phyloP scores from a whole-genome alignment of 2,329 filamentous ascomycete genomes.

The Hypoxylon sp. region DNA sequence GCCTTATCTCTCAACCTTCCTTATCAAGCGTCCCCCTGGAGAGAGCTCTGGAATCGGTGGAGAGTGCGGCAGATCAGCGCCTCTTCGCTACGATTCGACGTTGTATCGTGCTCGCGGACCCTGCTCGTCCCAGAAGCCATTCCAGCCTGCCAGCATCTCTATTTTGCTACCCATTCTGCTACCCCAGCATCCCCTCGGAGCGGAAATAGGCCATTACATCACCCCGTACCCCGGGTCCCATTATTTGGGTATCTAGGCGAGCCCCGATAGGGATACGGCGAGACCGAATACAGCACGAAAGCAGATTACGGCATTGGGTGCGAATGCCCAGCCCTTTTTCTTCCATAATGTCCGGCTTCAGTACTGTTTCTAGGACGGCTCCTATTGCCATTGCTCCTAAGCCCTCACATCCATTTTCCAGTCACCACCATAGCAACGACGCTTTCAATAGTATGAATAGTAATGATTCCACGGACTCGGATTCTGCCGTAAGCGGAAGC shows the following conservation, averaged over 20 bases:
- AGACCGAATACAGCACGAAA: slow-evolving; percentile 44
- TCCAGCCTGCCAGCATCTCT: slow-evolving; percentile 25
- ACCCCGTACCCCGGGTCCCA: slow-evolving; percentile 29
- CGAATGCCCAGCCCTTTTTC: slow-evolving; percentile 43
- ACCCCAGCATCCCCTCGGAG: slow-evolving; percentile 31
- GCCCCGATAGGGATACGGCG: slow-evolving; percentile 32
- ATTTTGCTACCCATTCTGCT: slow-evolving; percentile 32
- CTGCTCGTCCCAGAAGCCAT: slow-evolving; percentile 34
- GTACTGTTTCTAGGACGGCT: slow-evolving; percentile 68
- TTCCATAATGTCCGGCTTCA: slow-evolving; percentile 65
- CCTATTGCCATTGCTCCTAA: slow-evolving; percentile 75
- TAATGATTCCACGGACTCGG: slow-evolving; percentile 64
- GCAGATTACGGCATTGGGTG: slow-evolving; percentile 30
- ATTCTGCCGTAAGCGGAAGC: slow-evolving; percentile 57
- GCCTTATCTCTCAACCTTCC: slow-evolving; percentile 42
- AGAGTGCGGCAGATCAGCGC: slow-evolving; percentile 41
- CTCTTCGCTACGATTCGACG: slow-evolving; percentile 36
- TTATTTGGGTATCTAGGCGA: slow-evolving; percentile 34
- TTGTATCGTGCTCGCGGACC: slow-evolving; percentile 39
- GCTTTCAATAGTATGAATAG: slow-evolving; percentile 64
- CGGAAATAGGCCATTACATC: slow-evolving; percentile 33
- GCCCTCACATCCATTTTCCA: slow-evolving; percentile 60
- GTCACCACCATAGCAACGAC: slow-evolving; percentile 63
- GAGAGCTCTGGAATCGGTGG: slow-evolving; percentile 28
- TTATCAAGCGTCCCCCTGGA: slow-evolving; percentile 40